These are phyloP conservation scores for Fusarium verticillioides DNA, from an alignment of 2,329 filamentous ascomycete species.

Conservation along the genomic window DNA sequence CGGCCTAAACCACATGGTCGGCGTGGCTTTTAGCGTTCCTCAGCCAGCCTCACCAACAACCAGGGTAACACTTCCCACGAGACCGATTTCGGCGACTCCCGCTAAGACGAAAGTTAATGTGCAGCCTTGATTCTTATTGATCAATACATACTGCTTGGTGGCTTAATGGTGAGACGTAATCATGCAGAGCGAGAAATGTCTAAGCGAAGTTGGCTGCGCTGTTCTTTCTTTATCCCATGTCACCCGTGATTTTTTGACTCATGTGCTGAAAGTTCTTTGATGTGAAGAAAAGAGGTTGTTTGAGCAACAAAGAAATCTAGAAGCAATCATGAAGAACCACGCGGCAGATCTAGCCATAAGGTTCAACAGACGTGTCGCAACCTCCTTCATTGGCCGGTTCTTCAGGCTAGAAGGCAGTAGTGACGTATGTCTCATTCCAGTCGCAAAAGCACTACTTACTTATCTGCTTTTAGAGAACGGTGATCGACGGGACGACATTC, in stretches of 20 bases:
- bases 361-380: conserved; percentile 14
- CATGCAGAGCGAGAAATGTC: background rate
- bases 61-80: background rate
- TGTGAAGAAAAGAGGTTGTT: accelerated
- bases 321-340: conserved; percentile 11
- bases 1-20: background rate
- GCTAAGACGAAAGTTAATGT: background rate
- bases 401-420: conserved; percentile 33
- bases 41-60: background rate
- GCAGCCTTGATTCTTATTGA: background rate
- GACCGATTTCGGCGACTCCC: background rate
- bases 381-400: conserved; percentile 20
- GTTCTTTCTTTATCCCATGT: background rate
- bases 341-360: background rate
- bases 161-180: background rate
- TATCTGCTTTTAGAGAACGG: conserved; percentile 45
- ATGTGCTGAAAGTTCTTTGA: background rate
- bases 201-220: background rate
- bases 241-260: background rate
- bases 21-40: background rate
- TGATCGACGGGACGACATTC: conserved; percentile 67
- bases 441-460: background rate
- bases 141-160: background rate
- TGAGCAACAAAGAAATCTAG: background rate
- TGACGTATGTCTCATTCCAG: conserved; percentile 14